Conservation (phyloP, 371 early-diverging fungal species). For the Thermomucor indicae-seudaticae region DNA sequence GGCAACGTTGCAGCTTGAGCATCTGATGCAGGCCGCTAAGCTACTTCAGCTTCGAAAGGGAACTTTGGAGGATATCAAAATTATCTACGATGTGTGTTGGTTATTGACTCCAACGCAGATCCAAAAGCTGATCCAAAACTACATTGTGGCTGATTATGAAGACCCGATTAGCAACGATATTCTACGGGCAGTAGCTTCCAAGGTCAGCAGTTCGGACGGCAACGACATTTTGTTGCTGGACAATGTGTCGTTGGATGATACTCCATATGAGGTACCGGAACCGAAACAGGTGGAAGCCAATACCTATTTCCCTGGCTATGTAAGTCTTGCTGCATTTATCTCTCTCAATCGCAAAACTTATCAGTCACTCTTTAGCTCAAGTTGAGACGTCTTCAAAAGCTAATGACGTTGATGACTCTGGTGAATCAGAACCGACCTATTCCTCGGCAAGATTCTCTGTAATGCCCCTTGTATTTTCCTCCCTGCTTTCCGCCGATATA, state of each 20-base stretch:
- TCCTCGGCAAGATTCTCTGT: slow-evolving; percentile 11
- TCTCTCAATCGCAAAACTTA: not conserved
- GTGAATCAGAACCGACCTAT: slow-evolving; percentile 7
- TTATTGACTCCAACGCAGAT: slow-evolving; percentile 91
- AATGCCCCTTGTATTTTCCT: slow-evolving; percentile 6
- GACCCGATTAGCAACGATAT: slow-evolving; percentile 88
- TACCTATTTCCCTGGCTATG: slow-evolving; percentile 54
- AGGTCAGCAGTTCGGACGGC: slow-evolving; percentile 82
- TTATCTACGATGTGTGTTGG: slow-evolving; percentile 95
- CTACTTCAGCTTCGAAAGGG: slow-evolving; percentile 92
- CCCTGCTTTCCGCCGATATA: no score
- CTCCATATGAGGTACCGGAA: slow-evolving; percentile 58
- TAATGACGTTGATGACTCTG: slow-evolving; percentile 16
- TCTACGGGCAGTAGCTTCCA: slow-evolving; percentile 82
- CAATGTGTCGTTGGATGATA: slow-evolving; percentile 72
- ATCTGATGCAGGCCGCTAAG: slow-evolving; percentile 93
- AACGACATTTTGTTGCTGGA: slow-evolving; percentile 86
- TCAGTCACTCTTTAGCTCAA: slow-evolving; percentile 12
- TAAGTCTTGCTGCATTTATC: slow-evolving; percentile 8
- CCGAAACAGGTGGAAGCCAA: slow-evolving; percentile 52
- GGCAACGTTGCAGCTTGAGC: slow-evolving; percentile 85
- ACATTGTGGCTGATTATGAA: slow-evolving; percentile 76
- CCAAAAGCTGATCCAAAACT: slow-evolving; percentile 88
- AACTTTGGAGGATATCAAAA: slow-evolving; percentile 86
- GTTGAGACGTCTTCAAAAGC: slow-evolving; percentile 13